Evolutionary conservation across 345 rosid genomes (phyloP), one percentile per base, ranked within the genome.

Genomic region (Lepidium sativum): DNA sequence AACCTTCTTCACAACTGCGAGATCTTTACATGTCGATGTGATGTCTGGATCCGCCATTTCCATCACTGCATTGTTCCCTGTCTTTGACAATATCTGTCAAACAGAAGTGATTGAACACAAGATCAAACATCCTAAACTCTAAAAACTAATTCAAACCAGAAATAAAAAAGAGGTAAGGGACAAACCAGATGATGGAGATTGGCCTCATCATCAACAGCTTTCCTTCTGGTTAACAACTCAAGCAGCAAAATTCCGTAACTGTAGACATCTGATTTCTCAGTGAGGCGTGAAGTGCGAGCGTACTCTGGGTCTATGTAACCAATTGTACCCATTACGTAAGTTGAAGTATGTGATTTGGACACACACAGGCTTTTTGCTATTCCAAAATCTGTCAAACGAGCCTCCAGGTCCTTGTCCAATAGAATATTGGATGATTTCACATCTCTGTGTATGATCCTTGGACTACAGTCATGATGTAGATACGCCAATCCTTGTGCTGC

Each of bases 251-350:
- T 80, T 35, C 97, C 99, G 4, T 79, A 94, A 68, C 99, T 90
- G 71, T 90, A 94, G n/a, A 94, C 95, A 70, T 90, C 97, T 0
- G 97, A 90, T 60, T 94, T 94, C 80, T 90, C 99, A 0, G 97
- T 94, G 39, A 90, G 92, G 0, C 80, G 92, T 10, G 99, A 90
- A 48, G 99, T 94, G 16, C 96, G 90, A 9, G 99, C 97, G 75
- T 94, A 94, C 58, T 94, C 99, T 0, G 99, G 99, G 47, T 94
- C 99, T 47, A 94, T 90, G 65, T 94, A 90, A 17, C 99, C 99
- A 54, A 94, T 94, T 2, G 99, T 94, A 27, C 99, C 99, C 99
- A 88, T 84, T 8, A 94, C 52, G 56, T 78, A 83, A 2, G 99
- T 90, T 12, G 95, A 94, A 29, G 97, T 88, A 66, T 90, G 80